Conservation (phyloP, 192 early-diverging fungal genomes). For the Gamsiella multidivaricata region DNA sequence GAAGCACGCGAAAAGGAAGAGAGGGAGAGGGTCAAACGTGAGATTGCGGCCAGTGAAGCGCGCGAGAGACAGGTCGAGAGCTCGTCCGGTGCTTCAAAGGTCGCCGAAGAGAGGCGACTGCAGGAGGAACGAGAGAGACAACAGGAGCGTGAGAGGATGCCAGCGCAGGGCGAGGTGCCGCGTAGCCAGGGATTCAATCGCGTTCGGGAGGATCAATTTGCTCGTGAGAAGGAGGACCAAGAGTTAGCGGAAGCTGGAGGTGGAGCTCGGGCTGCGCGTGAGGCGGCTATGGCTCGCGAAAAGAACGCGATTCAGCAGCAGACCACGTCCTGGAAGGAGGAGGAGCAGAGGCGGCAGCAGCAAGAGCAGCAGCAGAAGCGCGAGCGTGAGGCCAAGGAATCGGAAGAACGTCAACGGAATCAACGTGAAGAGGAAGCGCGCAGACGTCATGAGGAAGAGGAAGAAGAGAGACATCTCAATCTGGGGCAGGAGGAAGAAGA, state of each 20-base stretch:
- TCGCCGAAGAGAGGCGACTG: conserved; percentile 48
- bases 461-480: conserved; percentile 8
- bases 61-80: conserved; percentile 2
- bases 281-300: conserved; percentile 27
- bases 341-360: conserved; percentile 24
- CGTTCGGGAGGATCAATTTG: conserved; percentile 57
- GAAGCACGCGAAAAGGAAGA: conserved; percentile 56
- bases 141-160: conserved; percentile 28
- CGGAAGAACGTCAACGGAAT: conserved; percentile 6
- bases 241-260: conserved; percentile 38
- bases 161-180: conserved; percentile 48
- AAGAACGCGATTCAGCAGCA: conserved; percentile 19
- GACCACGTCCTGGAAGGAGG: conserved; percentile 13
- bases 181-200: conserved; percentile 14
- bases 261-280: conserved; percentile 34
- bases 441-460: conserved; percentile 18
- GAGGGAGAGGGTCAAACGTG: conserved; percentile 31
- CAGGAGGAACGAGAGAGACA: conserved; percentile 50
- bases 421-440: conserved; percentile 12
- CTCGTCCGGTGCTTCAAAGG: conserved; percentile 20
- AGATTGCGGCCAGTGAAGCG: conserved; percentile 39
- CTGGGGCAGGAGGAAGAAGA: conserved; percentile 7
- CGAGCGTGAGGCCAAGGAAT: conserved; percentile 13
- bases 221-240: conserved; percentile 55
- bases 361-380: conserved; percentile 23